Conservation (phyloP, 345 rosid species). For the Physaria fendleri region DNA sequence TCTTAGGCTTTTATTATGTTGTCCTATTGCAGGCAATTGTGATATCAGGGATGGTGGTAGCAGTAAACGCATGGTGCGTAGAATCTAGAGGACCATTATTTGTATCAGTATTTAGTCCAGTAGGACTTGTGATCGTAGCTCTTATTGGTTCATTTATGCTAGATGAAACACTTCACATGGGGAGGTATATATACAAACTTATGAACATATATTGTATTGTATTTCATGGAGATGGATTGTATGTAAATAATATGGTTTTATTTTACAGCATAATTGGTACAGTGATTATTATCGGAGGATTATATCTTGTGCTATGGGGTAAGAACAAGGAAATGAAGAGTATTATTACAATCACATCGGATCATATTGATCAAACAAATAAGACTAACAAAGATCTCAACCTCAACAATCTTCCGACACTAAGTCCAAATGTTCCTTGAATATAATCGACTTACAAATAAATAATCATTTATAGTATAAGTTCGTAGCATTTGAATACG, state of each 20-base stretch:
- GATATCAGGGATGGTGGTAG: slow-evolving; percentile 33
- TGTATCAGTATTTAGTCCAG: slow-evolving; percentile 41
- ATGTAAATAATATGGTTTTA: neutral
- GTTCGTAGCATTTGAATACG: neutral
- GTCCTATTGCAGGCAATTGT: slow-evolving; percentile 32
- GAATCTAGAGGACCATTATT: slow-evolving; percentile 41
- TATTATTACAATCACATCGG: neutral
- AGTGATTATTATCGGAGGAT: slow-evolving; percentile 33
- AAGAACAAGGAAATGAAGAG: slow-evolving; percentile 39
- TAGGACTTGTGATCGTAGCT: slow-evolving; percentile 39
- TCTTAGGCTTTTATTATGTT: too few species aligned
- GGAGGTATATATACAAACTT: slow-evolving; percentile 42
- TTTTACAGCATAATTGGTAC: slow-evolving; percentile 38
- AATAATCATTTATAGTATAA: neutral
- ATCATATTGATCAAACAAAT: slow-evolving; percentile 17
- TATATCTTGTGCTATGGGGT: slow-evolving; percentile 48
- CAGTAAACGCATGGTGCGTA: slow-evolving; percentile 37
- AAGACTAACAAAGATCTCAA: slow-evolving; percentile 21
- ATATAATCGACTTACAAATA: neutral
- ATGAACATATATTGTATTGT: slow-evolving; percentile 9
- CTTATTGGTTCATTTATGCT: slow-evolving; percentile 37
- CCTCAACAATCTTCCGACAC: slow-evolving; percentile 6
- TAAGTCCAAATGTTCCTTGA: slow-evolving; percentile 19
- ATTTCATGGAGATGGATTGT: neutral
- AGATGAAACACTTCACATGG: slow-evolving; percentile 37